Evolutionary conservation across 2,329 filamentous ascomycete species (phyloP), one percentile per base, ranked within the genome.

Genomic region (Beauveria sp.): DNA sequence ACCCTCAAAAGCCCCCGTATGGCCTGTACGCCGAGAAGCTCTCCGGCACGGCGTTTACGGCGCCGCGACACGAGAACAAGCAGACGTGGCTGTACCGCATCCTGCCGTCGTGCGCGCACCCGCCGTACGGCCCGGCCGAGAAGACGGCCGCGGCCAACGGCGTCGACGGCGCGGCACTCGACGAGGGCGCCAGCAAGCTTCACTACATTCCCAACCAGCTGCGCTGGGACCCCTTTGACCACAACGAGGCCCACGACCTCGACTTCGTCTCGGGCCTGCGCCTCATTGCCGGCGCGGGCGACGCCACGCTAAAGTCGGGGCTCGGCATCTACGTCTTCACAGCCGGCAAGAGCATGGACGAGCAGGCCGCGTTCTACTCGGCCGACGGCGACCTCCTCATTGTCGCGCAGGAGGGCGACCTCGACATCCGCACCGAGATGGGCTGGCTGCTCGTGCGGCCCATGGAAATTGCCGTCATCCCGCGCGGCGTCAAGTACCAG

Each of bases 1-100:
- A 89, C 3, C 91, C 91, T 0, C 91, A 96, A 72, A 91, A 91
- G 70, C 86, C 86, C 86, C 82, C 89, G 0, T 85, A 86, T 66
- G 91, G 90, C 0, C 84, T 96, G 30, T 95, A 95, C 75, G 86
- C 90, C 30, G 91, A 96, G 75, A 89, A 89, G 77, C 80, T 90
- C 49, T 89, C 87, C 0, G 88, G 87, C 8, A 89, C 86, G 1
- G 80, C 88, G 34, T 91, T 91, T 70, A 90, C 87, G 4, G 85
- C 86, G 1, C 86, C 87, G 0, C 79, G 88, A 30, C 78, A 84
- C 70, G 82, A 87, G 62, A 90, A 89, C 73, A 84, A 84, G 69
- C 87, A 90, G 71, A 81, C 86, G 46, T 90, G 87, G 87, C 80
- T 90, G 30, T 91, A 91, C 70, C 83, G 87, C 18, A 85, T 89